Conservation (phyloP, 2,329 filamentous ascomycete genomes). For the Colletotrichum acutatum region DNA sequence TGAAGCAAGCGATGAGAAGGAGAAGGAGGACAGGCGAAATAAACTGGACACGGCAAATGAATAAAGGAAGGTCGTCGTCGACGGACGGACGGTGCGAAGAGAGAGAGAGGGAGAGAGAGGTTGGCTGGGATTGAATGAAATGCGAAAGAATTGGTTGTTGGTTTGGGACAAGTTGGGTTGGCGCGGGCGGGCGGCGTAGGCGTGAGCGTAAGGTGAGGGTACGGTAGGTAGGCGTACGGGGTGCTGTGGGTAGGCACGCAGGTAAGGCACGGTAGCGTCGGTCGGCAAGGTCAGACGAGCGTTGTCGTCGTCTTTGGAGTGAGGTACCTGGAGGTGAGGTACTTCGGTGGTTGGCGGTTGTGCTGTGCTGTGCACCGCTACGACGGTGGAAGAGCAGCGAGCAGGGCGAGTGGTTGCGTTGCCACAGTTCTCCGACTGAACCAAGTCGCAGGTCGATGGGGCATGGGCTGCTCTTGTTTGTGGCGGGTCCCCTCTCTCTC, state of each 20-base stretch:
- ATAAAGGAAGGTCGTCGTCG: constrained; percentile 16
- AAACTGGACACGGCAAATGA: neutral
- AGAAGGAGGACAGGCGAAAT: neutral
- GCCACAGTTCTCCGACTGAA: constrained; percentile 20
- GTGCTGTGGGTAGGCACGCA: neutral
- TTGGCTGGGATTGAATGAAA: constrained; percentile 8
- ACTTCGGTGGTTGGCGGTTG: constrained; percentile 11
- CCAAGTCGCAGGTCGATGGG: constrained; percentile 34
- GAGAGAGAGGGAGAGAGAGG: constrained; percentile 3
- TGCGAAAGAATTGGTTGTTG: neutral
- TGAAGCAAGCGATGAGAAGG: neutral
- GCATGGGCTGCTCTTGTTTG: constrained; percentile 17
- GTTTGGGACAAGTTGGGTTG: neutral
- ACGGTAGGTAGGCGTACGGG: neutral
- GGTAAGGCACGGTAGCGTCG: neutral
- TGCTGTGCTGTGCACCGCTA: neutral
- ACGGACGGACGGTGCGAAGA: constrained; percentile 6
- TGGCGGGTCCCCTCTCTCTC: constrained; percentile 18
- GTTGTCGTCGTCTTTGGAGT: constrained; percentile 11
- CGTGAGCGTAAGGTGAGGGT: neutral
- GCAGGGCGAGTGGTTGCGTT: constrained; percentile 10
- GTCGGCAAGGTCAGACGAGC: constrained; percentile 21
- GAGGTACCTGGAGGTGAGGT: neutral
- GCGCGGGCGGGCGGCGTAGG: neutral
- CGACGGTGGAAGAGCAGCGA: neutral